Base-by-base conservation (phyloP, 371 early-diverging fungal genomes). In the Gilbertella persicaria region DNA sequence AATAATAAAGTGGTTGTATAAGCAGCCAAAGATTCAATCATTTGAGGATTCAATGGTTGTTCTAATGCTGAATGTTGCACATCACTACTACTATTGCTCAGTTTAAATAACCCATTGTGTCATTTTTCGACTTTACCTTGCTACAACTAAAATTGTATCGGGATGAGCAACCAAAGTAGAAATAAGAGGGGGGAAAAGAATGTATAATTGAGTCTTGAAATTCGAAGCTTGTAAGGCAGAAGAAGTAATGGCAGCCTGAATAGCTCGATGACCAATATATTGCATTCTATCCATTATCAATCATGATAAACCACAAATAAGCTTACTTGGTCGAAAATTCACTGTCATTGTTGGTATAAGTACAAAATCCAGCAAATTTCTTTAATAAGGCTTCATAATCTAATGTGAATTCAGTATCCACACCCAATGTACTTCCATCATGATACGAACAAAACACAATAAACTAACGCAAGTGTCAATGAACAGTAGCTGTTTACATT, bases 381-480 rank as follows among this genome's bases (percentile, higher is more conserved):
- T 60, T 53, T n/a, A 77, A 24, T 1, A 77, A 43, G 3, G 24
- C 23, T 58, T 79, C 76, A 61, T 88, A 91, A 10, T 83, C 62
- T 1, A 40, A 52, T 2, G 79, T 75, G 44, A 92, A 83, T 24
- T 88, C 87, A 8, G 63, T 44, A 58, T 91, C 91, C 5, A 89
- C 78, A 29, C 80, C 80, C 1, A 85, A 60, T 7, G 82, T 84
- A 10, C 85, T 75, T 5, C 91, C 89, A 45, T 84, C 81, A 51
- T 84, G 75, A 48, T 84, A 76, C n/a, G 57, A 48, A 53, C 85
- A 85, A 60, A 90, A 91, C 17, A 72, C 55, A 2, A 87, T 77
- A 62, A 91, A 90, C 87, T 90, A 37, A 24, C 30, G 33, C 23
- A n/a, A n/a, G n/a, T n/a, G n/a, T n/a, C n/a, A n/a, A n/a, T n/a